Percentiles rank a stretch among this genome's conserved stretches.
Conservation (phyloP, 805 yeast species). For the Zygoascus tannicola region DNA sequence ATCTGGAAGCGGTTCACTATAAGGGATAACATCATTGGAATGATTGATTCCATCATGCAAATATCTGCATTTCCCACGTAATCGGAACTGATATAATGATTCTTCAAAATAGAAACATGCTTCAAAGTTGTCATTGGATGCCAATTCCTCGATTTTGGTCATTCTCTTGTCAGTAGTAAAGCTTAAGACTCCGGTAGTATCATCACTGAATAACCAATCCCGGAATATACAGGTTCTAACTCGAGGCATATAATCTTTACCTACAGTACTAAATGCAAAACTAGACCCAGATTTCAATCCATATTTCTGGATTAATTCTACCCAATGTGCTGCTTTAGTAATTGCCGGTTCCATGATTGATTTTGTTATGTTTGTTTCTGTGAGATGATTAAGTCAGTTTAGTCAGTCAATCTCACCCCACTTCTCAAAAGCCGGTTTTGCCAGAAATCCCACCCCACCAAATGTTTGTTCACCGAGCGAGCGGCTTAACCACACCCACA, state of each 20-base stretch:
- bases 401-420: too few relatives aligned
- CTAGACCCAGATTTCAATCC: constrained; percentile 42
- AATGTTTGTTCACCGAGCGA: too few relatives aligned
- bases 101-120: constrained; percentile 65
- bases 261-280: constrained; percentile 60
- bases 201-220: constrained; percentile 66
- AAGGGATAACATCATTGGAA: constrained; percentile 4
- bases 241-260: constrained; percentile 40
- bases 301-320: constrained; percentile 51
- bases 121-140: constrained; percentile 44
- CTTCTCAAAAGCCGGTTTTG: too few relatives aligned
- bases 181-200: constrained; percentile 54
- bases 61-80: constrained; percentile 55
- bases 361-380: too few relatives aligned
- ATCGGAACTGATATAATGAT: constrained; percentile 58
- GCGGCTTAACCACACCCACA: too few relatives aligned
- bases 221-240: constrained; percentile 64
- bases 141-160: constrained; percentile 45
- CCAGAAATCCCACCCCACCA: too few relatives aligned
- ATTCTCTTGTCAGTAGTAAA: constrained; percentile 67
- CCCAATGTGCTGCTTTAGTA: constrained; percentile 49
- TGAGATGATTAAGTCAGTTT: too few relatives aligned
- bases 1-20: constrained; percentile 37
- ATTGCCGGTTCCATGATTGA: too few relatives aligned
- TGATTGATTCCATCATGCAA: constrained; percentile 23